A percentile compares a stretch with the other conserved stretches of the same genome.
Conservation (phyloP, 169 alveolate genomes). For the Cryptosporidium xiaoi region DNA sequence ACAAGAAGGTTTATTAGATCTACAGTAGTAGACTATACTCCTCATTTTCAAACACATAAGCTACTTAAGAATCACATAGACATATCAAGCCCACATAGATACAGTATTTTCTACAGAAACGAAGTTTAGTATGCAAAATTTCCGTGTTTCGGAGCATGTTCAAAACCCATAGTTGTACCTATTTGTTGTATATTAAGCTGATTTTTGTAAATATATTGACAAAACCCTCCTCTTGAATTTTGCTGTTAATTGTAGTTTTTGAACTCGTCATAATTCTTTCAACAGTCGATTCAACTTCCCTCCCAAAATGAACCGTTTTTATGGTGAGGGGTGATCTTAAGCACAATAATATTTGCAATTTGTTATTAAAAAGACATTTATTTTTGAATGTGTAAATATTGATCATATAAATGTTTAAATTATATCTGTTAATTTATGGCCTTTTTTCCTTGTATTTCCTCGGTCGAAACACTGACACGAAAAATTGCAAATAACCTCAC, state of each 20-base stretch:
- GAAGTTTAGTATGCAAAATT: background rate
- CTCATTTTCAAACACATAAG: constrained; percentile 12
- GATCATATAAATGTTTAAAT: constrained; percentile 3
- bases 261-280: no score
- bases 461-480: constrained; percentile 3
- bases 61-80: background rate
- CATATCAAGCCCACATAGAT: constrained; percentile 2
- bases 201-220: no score
- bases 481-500: constrained; percentile 20
- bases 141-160: no score
- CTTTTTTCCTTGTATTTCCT: constrained; percentile 10
- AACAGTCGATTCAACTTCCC: no score
- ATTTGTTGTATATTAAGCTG: no score
- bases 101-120: background rate
- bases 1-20: constrained; percentile 13
- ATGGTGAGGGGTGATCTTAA: no score
- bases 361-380: no score
- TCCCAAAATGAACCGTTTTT: no score
- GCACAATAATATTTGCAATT: no score
- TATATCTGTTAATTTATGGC: constrained; percentile 10
- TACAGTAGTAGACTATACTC: constrained; percentile 1
- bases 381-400: background rate
- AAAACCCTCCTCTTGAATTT: no score
- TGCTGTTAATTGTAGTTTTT: no score
- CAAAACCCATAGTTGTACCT: no score